Percentiles rank a stretch among this genome's conserved stretches.
Evolutionary conservation across 306 rosid genomes (phyloP).

Genomic region (Myrica gale): DNA sequence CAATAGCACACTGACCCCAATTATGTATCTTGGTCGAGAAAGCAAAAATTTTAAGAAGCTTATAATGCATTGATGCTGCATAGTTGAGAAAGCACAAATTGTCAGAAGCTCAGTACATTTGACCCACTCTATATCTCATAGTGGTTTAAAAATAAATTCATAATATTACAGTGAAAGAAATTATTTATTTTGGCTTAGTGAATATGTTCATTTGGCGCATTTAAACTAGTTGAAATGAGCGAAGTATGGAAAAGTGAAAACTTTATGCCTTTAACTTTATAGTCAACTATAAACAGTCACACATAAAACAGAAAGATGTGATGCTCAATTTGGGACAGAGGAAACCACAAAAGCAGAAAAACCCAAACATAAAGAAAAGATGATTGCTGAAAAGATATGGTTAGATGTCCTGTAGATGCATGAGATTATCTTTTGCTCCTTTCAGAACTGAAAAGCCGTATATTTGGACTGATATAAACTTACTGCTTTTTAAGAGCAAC

Average conservation of each 20-base stretch:
- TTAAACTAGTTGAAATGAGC: background rate
- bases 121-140: background rate
- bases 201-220: background rate
- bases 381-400: background rate
- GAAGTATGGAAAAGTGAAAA: background rate
- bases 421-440: slow-evolving; percentile 1
- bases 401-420: background rate
- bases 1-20: background rate
- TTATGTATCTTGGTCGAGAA: background rate
- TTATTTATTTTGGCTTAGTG: background rate
- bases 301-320: background rate
- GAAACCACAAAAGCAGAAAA: background rate
- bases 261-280: background rate
- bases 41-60: no score
- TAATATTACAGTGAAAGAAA: background rate
- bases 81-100: background rate
- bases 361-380: background rate
- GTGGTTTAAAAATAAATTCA: background rate
- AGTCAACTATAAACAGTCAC: background rate
- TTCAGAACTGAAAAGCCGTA: slow-evolving; percentile 1
- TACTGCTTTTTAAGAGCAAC: slow-evolving; percentile 96
- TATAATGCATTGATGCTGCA: no score
- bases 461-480: slow-evolving; percentile 34
- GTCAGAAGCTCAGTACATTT: background rate
- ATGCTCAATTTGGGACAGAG: background rate